Evolutionary conservation across 176 grass and related monocot species (phyloP), one percentile per base, ranked within the genome.

Genomic region (Hyparrhenia diplandra): DNA sequence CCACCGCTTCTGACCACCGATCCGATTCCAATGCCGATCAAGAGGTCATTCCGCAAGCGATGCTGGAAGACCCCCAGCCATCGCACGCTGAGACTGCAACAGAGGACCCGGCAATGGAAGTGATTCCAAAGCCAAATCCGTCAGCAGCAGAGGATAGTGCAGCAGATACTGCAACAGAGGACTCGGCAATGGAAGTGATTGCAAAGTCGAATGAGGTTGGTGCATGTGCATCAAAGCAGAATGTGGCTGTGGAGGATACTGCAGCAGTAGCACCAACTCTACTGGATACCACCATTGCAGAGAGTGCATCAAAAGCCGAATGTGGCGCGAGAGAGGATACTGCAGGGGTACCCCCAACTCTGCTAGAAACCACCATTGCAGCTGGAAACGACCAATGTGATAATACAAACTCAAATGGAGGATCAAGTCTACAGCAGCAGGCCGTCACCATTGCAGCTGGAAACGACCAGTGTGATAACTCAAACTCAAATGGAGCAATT

Each of bases 371-470:
- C 4, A 4, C 55, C 35, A 20, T 10, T 71, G 65, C 54, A 40
- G 30, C 55, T 75, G 76, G 41, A 43, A 41, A 40, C 16, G 20
- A 67, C 36, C 27, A 29, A 2, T 75, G 37, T 7, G 8, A 70
- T 71, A 58, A 28, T 25, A 42, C 80, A 27, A 59, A 35, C 40
- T 71, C 73, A 29, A 46, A 46, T 83, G 66, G 14, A 65, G 66
- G n/a, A n/a, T n/a, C 23, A 60, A n/a, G 20, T 42, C 40, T 34
- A 47, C 71, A 29, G 37, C 32, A 28, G 14, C 70, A 74, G 32
- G 81, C 14, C 11, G 27, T 10, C 43, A 45, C 43, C 43, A 47
- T 11, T 75, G 63, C 62, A 37, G n/a, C 51, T 74, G 75, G 39
- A 41, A 47, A 30, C 28, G 24, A 47, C 35, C 25, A 28, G 4